Conservation (phyloP, 176 grass and related monocot genomes). For the Typha latifolia region DNA sequence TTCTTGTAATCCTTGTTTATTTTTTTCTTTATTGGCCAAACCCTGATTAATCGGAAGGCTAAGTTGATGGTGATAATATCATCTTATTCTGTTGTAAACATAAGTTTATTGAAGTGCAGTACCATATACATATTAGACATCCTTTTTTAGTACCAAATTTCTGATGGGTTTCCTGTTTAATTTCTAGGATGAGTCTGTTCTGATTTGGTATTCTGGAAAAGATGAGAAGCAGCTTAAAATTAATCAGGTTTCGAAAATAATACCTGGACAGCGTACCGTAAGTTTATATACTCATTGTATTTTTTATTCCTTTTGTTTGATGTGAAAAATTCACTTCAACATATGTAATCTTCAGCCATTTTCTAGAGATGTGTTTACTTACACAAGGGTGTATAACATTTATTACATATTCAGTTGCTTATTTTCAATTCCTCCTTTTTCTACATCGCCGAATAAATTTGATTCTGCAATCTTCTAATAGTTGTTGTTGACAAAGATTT, state of each 20-base stretch:
- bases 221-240: constrained; percentile 56
- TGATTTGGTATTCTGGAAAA: constrained; percentile 67
- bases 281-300: constrained; percentile 6
- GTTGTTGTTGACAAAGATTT: neutral
- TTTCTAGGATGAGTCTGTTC: constrained; percentile 46
- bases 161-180: constrained; percentile 8
- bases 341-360: neutral
- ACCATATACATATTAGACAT: neutral
- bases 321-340: neutral
- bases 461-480: neutral
- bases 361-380: neutral
- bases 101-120: too few relatives aligned
- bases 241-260: constrained; percentile 65
- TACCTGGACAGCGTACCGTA: constrained; percentile 75
- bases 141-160: neutral
- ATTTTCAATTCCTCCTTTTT: neutral
- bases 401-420: too few relatives aligned
- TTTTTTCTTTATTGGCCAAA: neutral
- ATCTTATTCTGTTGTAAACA: too few relatives aligned
- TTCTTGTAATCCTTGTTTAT: neutral
- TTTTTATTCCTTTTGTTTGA: neutral
- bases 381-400: neutral
- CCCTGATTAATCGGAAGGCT: too few relatives aligned
- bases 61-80: too few relatives aligned
- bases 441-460: neutral